Evolutionary conservation across 2,329 filamentous ascomycete species (phyloP).

Genomic region (Leptographium flavum): DNA sequence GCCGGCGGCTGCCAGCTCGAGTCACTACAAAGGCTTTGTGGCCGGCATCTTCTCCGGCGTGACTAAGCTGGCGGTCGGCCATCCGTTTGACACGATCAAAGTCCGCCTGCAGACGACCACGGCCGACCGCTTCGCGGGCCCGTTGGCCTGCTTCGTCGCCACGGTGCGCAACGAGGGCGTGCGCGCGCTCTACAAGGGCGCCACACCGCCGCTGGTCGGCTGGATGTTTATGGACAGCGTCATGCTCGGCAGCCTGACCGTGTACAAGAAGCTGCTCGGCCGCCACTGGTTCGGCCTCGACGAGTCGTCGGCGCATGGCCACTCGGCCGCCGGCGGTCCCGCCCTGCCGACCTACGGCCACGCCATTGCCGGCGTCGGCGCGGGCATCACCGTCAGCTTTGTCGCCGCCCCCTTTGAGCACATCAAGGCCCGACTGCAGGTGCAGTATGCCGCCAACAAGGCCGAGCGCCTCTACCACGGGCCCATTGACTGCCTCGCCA

Average conservation of each 20-base stretch:
- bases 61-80: slow-evolving; percentile 64
- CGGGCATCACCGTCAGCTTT: slow-evolving; percentile 81
- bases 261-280: slow-evolving; percentile 74
- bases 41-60: slow-evolving; percentile 93
- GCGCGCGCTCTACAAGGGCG: slow-evolving; percentile 82
- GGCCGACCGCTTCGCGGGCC: slow-evolving; percentile 64
- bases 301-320: slow-evolving; percentile 20
- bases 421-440: slow-evolving; percentile 83
- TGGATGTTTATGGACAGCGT: slow-evolving; percentile 97
- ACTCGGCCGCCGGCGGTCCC: slow-evolving; percentile 21
- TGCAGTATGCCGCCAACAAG: slow-evolving; percentile 79
- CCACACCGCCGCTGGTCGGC: slow-evolving; percentile 78
- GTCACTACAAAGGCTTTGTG: slow-evolving; percentile 88
- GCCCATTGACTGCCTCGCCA: slow-evolving; percentile 68
- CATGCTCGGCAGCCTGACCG: slow-evolving; percentile 83
- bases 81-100: slow-evolving; percentile 91
- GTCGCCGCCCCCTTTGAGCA: slow-evolving; percentile 91
- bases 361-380: slow-evolving; percentile 73
- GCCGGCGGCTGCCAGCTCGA: slow-evolving; percentile 16
- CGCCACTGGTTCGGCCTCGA: slow-evolving; percentile 53
- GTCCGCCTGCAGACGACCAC: slow-evolving; percentile 85
- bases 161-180: slow-evolving; percentile 79
- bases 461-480: slow-evolving; percentile 67
- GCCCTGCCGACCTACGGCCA: slow-evolving; percentile 67
- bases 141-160: slow-evolving; percentile 70